These are phyloP conservation scores for Carallia brachiata DNA, from an alignment of 345 rosid species.

Conservation along the genomic window DNA sequence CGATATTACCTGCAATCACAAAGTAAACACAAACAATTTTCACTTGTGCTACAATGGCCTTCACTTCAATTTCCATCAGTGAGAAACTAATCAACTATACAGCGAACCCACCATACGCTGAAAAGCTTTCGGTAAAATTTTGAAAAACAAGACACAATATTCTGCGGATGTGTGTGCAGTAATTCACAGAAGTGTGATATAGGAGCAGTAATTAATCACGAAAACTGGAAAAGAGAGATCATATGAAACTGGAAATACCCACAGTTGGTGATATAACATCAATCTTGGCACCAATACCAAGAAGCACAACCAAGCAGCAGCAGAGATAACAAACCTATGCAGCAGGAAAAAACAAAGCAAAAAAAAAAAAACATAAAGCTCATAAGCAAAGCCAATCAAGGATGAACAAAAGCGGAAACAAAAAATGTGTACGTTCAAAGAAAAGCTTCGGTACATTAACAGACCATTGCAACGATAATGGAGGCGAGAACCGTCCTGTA, in stretches of 20 bases:
- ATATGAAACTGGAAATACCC: constrained; percentile 14
- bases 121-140: no score
- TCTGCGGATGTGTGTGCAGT: not conserved
- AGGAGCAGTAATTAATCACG: not conserved
- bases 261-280: constrained; percentile 60
- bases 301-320: constrained; percentile 50
- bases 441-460: not conserved
- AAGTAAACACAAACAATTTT: not conserved
- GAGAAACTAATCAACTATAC: no score
- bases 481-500: constrained; percentile 69
- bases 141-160: no score
- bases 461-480: constrained; percentile 76
- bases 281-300: constrained; percentile 54
- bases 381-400: constrained; percentile 5
- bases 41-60: not conserved
- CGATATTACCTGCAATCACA: constrained; percentile 56
- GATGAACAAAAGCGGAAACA: not conserved
- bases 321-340: constrained; percentile 56
- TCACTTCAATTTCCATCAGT: not conserved
- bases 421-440: not conserved
- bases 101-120: no score
- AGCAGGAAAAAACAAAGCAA: not conserved
- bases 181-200: not conserved
- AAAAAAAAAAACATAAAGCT: not conserved
- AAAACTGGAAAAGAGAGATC: not conserved